phyloP scores from a whole-genome alignment of 768 basidiomycete genomes.

The Leccinellum luteum region DNA sequence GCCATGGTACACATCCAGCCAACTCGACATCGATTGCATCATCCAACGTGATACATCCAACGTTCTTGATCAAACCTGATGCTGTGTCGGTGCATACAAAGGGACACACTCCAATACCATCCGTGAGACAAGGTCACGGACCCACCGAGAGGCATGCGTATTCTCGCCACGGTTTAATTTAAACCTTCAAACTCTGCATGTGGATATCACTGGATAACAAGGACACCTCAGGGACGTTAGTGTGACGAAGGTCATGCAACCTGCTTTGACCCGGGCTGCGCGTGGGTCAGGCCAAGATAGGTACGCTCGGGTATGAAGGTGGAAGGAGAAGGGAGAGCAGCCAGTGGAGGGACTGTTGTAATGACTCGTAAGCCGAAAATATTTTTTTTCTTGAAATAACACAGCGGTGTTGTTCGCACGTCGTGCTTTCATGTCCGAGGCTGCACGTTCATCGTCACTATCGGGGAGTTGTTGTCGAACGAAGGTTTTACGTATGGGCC shows the following conservation, averaged over 20 bases:
- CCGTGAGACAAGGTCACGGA: not conserved
- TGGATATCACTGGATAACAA: not conserved
- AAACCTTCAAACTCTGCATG: not conserved
- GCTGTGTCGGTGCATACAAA: not conserved
- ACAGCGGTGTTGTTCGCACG: not conserved
- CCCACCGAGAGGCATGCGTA: not conserved
- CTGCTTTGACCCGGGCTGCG: not conserved
- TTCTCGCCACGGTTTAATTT: not conserved
- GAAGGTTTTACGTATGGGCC: not conserved
- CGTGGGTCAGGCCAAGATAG: conserved; percentile 1
- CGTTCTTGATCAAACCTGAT: conserved; percentile 4
- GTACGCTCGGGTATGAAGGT: conserved; percentile 1
- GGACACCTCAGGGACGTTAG: not conserved
- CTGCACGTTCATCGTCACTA: not conserved
- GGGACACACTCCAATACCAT: not conserved
- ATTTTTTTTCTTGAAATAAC: conserved; percentile 1
- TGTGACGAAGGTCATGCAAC: not conserved
- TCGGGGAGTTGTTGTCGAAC: not conserved
- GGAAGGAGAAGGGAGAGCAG: not conserved
- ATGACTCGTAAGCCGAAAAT: conserved; percentile 8
- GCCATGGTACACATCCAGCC: conserved; percentile 1
- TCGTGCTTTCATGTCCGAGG: not conserved
- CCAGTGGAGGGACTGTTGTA: conserved; percentile 13
- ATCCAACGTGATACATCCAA: conserved; percentile 2
- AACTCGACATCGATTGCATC: conserved; percentile 4